These are phyloP conservation scores for Neonectria faginata DNA, from an alignment of 2,329 filamentous ascomycete genomes.

Conservation along the genomic window DNA sequence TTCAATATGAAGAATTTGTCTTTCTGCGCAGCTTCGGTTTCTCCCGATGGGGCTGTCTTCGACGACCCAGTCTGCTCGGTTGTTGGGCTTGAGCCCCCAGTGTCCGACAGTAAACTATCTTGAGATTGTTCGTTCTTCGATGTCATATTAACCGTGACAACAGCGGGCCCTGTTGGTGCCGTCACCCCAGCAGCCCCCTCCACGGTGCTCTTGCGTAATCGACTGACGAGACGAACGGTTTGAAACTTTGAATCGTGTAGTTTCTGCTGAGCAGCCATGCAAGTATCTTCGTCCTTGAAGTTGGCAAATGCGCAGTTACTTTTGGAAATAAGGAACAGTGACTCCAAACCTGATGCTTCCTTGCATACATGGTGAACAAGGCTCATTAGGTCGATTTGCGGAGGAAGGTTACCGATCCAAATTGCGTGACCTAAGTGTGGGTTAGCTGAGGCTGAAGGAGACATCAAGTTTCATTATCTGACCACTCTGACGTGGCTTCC, in stretches of 20 bases:
- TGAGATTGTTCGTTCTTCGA: conserved; percentile 29
- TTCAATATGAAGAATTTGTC: conserved; percentile 94
- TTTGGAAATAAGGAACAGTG: conserved; percentile 93
- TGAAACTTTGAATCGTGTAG: conserved; percentile 94
- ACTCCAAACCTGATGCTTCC: conserved; percentile 83
- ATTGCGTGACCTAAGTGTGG: conserved; percentile 77
- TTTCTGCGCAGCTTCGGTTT: conserved; percentile 49
- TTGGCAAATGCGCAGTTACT: conserved; percentile 98
- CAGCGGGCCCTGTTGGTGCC: conserved; percentile 67
- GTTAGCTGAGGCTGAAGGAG: conserved; percentile 18
- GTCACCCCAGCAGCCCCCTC: conserved; percentile 60
- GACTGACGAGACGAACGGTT: conserved; percentile 85
- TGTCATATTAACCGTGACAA: conserved; percentile 48
- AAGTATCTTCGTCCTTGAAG: conserved; percentile 84
- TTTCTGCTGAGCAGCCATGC: conserved; percentile 79
- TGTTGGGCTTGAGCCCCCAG: conserved; percentile 16
- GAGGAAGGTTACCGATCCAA: conserved; percentile 95
- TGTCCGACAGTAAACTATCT: conserved; percentile 24
- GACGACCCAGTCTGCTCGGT: conserved; percentile 11
- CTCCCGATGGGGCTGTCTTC: conserved; percentile 18
- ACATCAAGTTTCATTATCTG: conserved; percentile 46
- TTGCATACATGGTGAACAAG: conserved; percentile 92
- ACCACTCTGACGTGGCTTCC: conserved; percentile 70
- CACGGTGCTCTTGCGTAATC: conserved; percentile 72
- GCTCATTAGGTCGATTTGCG: conserved; percentile 81